These are phyloP conservation scores for Brasenia schreberi DNA, from an alignment of 164 flowering plant species.

Conservation along the genomic window DNA sequence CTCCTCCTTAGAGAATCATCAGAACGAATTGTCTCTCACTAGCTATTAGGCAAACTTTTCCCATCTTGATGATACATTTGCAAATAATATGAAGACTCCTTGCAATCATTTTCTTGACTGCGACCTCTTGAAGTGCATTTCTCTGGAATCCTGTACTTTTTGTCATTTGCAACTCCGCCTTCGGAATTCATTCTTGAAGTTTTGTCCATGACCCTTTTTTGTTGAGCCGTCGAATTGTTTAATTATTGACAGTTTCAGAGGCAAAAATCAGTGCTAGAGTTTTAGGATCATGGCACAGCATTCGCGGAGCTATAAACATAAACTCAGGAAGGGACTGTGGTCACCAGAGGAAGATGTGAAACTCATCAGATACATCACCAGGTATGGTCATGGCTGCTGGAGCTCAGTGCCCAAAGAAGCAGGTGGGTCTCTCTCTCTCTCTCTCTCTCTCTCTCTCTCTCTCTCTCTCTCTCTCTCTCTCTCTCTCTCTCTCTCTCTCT, in stretches of 20 bases:
- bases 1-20: slow-evolving; percentile 6
- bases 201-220: background rate
- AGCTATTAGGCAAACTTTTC: slow-evolving; percentile 22
- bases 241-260: no score
- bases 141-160: background rate
- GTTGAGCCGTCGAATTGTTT: background rate
- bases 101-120: slow-evolving; percentile 17
- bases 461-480: background rate
- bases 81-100: slow-evolving; percentile 16
- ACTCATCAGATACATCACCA: slow-evolving; percentile 65
- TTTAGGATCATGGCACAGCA: slow-evolving; percentile 63
- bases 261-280: slow-evolving; percentile 1
- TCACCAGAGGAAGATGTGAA: slow-evolving; percentile 96
- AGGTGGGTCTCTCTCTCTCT: slow-evolving; percentile 19
- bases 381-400: slow-evolving; percentile 94
- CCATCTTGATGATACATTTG: slow-evolving; percentile 19
- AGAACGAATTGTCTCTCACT: slow-evolving; percentile 15
- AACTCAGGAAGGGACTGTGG: slow-evolving; percentile 88
- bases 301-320: slow-evolving; percentile 91
- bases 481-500: no score
- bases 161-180: background rate
- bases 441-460: background rate
- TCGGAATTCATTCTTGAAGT: background rate
- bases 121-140: slow-evolving; percentile 3
- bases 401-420: slow-evolving; percentile 91